Evolutionary conservation across 768 basidiomycete genomes (phyloP), one percentile per base, ranked within the genome.

Genomic region (Hirschioporus abietinus): DNA sequence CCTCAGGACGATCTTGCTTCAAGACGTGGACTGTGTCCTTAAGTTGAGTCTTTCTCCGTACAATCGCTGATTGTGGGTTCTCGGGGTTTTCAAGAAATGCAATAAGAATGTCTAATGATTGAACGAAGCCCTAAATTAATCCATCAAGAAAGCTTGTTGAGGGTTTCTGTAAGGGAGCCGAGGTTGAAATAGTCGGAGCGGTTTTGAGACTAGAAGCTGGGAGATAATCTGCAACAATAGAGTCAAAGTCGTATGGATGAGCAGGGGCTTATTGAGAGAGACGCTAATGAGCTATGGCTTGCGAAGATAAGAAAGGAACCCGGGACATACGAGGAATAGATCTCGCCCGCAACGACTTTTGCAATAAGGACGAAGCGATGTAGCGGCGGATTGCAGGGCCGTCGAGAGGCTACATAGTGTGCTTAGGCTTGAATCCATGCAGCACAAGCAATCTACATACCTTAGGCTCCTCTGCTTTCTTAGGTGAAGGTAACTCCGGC

Each of bases 151-250:
- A 61, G 17, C 23, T 34, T 1, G 60, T 3, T 24, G 60, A 9
- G 1, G 60, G 18, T 17, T 34, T 25, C 60, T 25, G 25, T 2
- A 3, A 15, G 5, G 23, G 23, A 24, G 60, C 15, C 12, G 60
- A 18, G 23, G 60, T 4, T 7, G 23, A 24, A 6, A 17, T 15
- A 52, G 15, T 61, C 3, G 60, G 60, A 61, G 18, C 9, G 23
- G 30, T 3, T 15, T 24, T 23, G 30, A 8, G 30, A 25, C 1
- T 25, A 23, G 77, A 25, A 10, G 78, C 69, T 23, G 86, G 88
- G 25, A 88, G 78, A 73, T 93, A 93, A 75, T 92, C 92, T 1
- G 86, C 84, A 63, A 93, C 81, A 64, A 94, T 76, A 7, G 90
- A 87, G 73, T 93, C 88, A 70, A 93, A 93, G 66, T 87, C 85